Base-by-base conservation (phyloP, 768 basidiomycete species). In the Lactarius evosmus region DNA sequence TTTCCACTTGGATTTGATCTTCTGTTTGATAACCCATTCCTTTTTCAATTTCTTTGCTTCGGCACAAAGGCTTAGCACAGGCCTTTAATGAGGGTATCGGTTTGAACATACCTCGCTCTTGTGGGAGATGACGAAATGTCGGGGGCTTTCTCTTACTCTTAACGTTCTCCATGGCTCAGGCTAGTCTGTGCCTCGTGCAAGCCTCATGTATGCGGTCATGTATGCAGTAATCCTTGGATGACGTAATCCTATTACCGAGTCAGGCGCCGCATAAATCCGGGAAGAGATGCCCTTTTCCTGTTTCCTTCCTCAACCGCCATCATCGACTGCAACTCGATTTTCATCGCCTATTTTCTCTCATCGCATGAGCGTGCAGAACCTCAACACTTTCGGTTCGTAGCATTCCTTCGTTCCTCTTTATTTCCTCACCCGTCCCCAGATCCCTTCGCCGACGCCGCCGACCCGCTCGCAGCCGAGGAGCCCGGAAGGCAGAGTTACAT, bases 351-450 rank as follows among this genome's bases (percentile, higher is more conserved):
- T 74, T 74, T 75, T 76, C 72, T 75, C 73, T 78, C 82, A 79
- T 91, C 88, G 89, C 88, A 94, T 94, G 91, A 94, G 83, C 89
- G 87, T 93, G 78, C 90, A 93, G 87, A 93, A 93, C 75, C 86
- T 93, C 75, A 87, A 83, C 79, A 80, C 87, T 75, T 86, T 85
- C 78, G 91, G 92, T 91, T 61, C 63, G 85, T 77, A 16, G 27
- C 34, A 34, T 44, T 34, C 63, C 56, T 50, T 19, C 2, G 16
- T 69, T 69, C 68, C 71, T 65, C 64, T 61, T 66, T 19, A 65
- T 57, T 54, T 50, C 61, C 62, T 71, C 66, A 69, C 70, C 68
- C 67, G 57, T 70, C 69, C 49, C 27, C 67, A 94, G 95, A 96
- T 85, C 94, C 94, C 81, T 96, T 96, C 82, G 92, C 91, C 80